Base-by-base conservation (phyloP, 139 green algal genomes). In the Dunaliella primolecta region DNA sequence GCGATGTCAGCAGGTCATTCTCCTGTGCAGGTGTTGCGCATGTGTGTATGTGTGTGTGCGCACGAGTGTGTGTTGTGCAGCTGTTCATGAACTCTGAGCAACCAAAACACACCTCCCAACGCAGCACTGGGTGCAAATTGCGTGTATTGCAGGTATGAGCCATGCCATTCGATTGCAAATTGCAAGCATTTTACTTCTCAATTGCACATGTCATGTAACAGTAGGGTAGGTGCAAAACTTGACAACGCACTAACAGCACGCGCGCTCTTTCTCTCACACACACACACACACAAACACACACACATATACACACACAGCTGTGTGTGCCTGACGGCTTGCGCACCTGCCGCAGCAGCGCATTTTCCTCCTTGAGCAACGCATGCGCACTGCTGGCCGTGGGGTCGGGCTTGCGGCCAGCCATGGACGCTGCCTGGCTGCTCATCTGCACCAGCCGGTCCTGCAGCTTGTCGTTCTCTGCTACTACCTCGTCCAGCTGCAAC, bases 401-500 rank as follows among this genome's bases (percentile, higher is more conserved):
- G 23, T 35, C 57, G 1, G 78, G 55, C 27, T 35, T 35, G 1
- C 37, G 77, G 0, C 76, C 84, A 3, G 46, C 80, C n/a, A 31
- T 25, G 46, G n/a, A 80, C 35, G 30, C 31, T 0, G 85, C 83
- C 31, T 78, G 70, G 27, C 37, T 81, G 56, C 89, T 83, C 36
- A 85, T 36, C 24, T 55, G 27, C 0, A 77, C 80, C 64, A 89
- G 35, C 32, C 84, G 78, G 0, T 81, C 75, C 24, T 85, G 85
- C 36, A 93, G 80, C 2, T 37, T 30, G 57, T 93, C 90, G 84
- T 93, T 93, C 82, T 93, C 90, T 34, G 83, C 84, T 29, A 92
- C 76, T 46, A 93, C 83, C 15, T 84, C 88, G 23, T 89, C 83
- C 56, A 92, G 86, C 88, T 93, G 89, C 2, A 56, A 27, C 71